Evolutionary conservation across 345 rosid genomes (phyloP), one percentile per base, ranked within the genome.

Genomic region (Eucalyptus erythrocorys): DNA sequence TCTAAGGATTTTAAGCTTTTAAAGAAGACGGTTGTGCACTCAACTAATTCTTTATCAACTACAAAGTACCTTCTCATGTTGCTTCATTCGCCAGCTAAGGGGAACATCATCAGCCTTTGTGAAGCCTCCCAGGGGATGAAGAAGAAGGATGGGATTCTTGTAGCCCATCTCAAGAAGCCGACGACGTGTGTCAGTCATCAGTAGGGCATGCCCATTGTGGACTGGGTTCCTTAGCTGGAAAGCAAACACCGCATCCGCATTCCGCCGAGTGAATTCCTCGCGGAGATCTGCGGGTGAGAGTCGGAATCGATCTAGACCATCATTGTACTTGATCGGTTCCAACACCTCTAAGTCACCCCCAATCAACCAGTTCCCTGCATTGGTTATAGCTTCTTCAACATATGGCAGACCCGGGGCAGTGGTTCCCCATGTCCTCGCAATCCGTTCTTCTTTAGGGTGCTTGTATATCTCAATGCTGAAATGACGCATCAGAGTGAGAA

Each of bases 101-200:
- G 99, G 99, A 92, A 98, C 99, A 93, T 98, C 99, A 91, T 98
- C 99, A 85, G 98, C 99, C 91, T 98, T 98, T 10, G 99, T 98
- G 91, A 92, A 98, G 87, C 99, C 99, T 88, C 99, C 99, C 49
- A 98, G 90, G 8, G 99, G 99, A 93, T 98, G 96, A 87, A 98
- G 99, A 94, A 98, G 89, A 89, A 98, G 99, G 87, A 97, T 89
- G 85, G 99, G 99, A 43, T 98, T 98, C 93, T 95, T 92, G 90
- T 95, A 98, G 47, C 99, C 99, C 98, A 97, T 96, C 86, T 98
- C 98, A 76, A 98, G 99, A 88, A 98, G 99, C 57, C 98, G 92
- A 76, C 91, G 93, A 50, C 98, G 97, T 85, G 99, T 98, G 92
- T 98, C 99, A 61, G 97, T 97, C 99, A 98, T 98, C 88, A 98